Evolutionary conservation across 2,329 filamentous ascomycete species (phyloP).

Genomic region (Hypomyces perniciosus): DNA sequence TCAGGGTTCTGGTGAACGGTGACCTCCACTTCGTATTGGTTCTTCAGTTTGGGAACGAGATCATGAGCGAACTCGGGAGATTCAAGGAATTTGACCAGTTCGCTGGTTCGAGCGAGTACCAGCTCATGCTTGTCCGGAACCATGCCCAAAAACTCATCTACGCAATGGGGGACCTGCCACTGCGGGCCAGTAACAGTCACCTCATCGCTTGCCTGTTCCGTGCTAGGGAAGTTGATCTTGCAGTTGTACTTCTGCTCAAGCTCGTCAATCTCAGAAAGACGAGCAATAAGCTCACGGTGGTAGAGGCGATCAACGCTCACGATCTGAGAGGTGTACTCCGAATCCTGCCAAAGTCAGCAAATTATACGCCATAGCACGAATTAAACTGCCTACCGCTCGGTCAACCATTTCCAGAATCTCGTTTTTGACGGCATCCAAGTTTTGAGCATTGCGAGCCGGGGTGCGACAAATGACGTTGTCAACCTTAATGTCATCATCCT

Average conservation of each 20-base stretch:
- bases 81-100: constrained; percentile 75
- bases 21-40: constrained; percentile 86
- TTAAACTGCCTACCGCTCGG: constrained; percentile 59
- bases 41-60: constrained; percentile 76
- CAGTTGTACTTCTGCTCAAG: constrained; percentile 99
- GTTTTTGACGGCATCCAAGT: constrained; percentile 92
- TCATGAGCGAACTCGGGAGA: constrained; percentile 76
- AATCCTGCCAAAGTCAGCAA: constrained; percentile 54
- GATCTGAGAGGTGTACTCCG: constrained; percentile 91
- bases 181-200: constrained; percentile 94
- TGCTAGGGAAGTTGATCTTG: constrained; percentile 97
- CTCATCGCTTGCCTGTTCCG: constrained; percentile 92
- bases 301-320: constrained; percentile 93
- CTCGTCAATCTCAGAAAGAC: constrained; percentile 83
- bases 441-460: constrained; percentile 93
- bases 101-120: constrained; percentile 67
- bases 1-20: constrained; percentile 61
- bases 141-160: constrained; percentile 96
- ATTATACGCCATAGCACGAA: background rate
- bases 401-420: constrained; percentile 99
- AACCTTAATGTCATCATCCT: constrained; percentile 97
- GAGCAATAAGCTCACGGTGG: constrained; percentile 86
- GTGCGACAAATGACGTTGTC: constrained; percentile 99
- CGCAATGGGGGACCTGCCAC: constrained; percentile 95
- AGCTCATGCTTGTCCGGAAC: constrained; percentile 94